A percentile compares a stretch with the other conserved stretches of the same genome.
Evolutionary conservation across 2,329 filamentous ascomycete species (phyloP).

Genomic region (Coniochaeta sp.): DNA sequence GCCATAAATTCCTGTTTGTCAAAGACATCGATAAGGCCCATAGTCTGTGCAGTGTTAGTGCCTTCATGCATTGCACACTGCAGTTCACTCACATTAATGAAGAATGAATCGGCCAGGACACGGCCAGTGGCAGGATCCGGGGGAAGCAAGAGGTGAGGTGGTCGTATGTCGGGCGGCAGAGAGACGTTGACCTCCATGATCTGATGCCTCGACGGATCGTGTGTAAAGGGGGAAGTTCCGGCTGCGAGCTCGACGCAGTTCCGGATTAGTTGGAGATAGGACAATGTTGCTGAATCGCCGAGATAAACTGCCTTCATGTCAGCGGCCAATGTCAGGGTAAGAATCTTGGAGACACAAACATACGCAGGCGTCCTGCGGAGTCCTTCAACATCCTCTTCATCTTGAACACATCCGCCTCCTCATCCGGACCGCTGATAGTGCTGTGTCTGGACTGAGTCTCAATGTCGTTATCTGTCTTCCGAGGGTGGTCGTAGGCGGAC

Average conservation of each 20-base stretch:
- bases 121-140: constrained; percentile 42
- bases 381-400: constrained; percentile 54
- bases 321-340: constrained; percentile 5
- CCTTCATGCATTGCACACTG: constrained; percentile 36
- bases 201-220: constrained; percentile 48
- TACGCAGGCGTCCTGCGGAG: constrained; percentile 47
- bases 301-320: constrained; percentile 41
- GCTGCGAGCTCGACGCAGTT: constrained; percentile 50
- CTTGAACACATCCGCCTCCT: constrained; percentile 48
- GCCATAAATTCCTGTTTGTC: constrained; percentile 42
- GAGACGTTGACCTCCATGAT: constrained; percentile 48
- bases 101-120: constrained; percentile 51
- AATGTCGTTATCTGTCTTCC: constrained; percentile 16
- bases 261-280: constrained; percentile 53
- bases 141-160: constrained; percentile 44
- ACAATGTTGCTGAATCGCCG: constrained; percentile 56
- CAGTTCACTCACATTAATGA: constrained; percentile 44
- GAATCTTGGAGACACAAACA: constrained; percentile 19
- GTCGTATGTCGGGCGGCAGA: constrained; percentile 34
- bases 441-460: constrained; percentile 28
- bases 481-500: not conserved
- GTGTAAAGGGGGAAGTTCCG: constrained; percentile 50
- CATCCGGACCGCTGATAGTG: constrained; percentile 38
- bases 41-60: constrained; percentile 35
- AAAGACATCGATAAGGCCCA: constrained; percentile 54